A percentile compares a stretch with the other conserved stretches of the same genome.
Conservation (phyloP, 2,329 filamentous ascomycete genomes). For the Colletotrichum lupini region DNA sequence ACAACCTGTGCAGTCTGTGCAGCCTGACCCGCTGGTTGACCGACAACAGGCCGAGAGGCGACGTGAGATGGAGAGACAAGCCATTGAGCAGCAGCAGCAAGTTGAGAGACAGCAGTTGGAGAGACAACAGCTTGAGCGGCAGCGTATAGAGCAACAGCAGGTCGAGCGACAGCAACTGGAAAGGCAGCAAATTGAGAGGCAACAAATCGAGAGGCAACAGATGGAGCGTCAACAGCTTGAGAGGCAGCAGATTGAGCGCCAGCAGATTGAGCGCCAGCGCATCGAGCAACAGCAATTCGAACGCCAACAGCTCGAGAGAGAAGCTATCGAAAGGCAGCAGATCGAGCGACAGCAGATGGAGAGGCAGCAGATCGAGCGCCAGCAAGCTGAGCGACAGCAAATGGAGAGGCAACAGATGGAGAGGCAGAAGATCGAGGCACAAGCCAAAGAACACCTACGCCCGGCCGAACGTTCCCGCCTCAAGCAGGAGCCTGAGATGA, state of each 20-base stretch:
- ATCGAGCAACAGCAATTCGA: constrained; percentile 17
- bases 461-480: constrained; percentile 42
- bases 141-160: constrained; percentile 34
- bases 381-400: constrained; percentile 38
- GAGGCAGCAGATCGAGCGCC: constrained; percentile 32
- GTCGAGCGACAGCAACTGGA: constrained; percentile 40
- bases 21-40: constrained; percentile 43
- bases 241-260: constrained; percentile 36
- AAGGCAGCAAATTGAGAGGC: constrained; percentile 40
- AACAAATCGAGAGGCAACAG: constrained; percentile 36
- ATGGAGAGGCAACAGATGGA: constrained; percentile 39
- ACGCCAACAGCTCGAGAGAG: constrained; percentile 7
- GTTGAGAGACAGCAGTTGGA: constrained; percentile 5
- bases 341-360: constrained; percentile 40
- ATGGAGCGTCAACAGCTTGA: constrained; percentile 41
- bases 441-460: constrained; percentile 45
- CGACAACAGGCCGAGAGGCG: constrained; percentile 41
- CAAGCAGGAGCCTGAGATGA: constrained; percentile 63
- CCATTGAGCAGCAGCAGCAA: constrained; percentile 36
- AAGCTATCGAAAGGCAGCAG: constrained; percentile 22
- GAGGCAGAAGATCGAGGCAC: constrained; percentile 45
- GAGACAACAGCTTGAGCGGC: constrained; percentile 38
- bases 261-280: constrained; percentile 23
- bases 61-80: constrained; percentile 43
- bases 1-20: constrained; percentile 47